phyloP scores from a whole-genome alignment of 2,329 filamentous ascomycete genomes.

The Xylariaceae sp. region DNA sequence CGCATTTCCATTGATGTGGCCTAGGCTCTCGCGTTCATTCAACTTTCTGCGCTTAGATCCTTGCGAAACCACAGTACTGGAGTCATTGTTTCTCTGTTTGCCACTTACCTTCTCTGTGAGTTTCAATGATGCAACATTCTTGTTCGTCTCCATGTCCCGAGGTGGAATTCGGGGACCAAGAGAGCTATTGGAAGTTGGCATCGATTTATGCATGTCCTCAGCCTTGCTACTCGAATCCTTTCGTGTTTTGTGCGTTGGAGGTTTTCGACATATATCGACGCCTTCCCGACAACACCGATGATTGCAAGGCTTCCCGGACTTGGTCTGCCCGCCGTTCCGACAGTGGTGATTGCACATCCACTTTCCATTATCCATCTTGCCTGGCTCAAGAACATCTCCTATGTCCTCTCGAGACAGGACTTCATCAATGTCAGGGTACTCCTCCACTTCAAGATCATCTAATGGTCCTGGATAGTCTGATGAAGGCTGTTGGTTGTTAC shows the following conservation, averaged over 20 bases:
- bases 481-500: conserved; percentile 18
- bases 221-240: conserved; percentile 21
- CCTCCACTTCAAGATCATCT: conserved; percentile 34
- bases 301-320: conserved; percentile 51
- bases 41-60: too few species aligned
- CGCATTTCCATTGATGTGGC: too few species aligned
- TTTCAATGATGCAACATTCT: background rate
- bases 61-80: too few species aligned
- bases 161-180: background rate
- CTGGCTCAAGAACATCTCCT: conserved; percentile 33
- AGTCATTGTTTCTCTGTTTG: too few species aligned
- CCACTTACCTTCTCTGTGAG: background rate
- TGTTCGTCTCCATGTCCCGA: too few species aligned
- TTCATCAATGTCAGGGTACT: conserved; percentile 51
- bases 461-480: conserved; percentile 7
- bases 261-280: conserved; percentile 57
- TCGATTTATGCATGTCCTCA: conserved; percentile 5
- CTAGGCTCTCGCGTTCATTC: too few species aligned
- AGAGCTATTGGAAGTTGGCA: background rate
- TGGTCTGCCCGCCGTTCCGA: conserved; percentile 34
- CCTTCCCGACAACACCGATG: conserved; percentile 72
- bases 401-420: conserved; percentile 31
- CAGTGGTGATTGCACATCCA: conserved; percentile 73
- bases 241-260: conserved; percentile 25
- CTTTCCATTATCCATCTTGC: conserved; percentile 62